Evolutionary conservation across 1,284 basidiomycete genomes (phyloP).

Genomic region (Ceratobasidium sp.): DNA sequence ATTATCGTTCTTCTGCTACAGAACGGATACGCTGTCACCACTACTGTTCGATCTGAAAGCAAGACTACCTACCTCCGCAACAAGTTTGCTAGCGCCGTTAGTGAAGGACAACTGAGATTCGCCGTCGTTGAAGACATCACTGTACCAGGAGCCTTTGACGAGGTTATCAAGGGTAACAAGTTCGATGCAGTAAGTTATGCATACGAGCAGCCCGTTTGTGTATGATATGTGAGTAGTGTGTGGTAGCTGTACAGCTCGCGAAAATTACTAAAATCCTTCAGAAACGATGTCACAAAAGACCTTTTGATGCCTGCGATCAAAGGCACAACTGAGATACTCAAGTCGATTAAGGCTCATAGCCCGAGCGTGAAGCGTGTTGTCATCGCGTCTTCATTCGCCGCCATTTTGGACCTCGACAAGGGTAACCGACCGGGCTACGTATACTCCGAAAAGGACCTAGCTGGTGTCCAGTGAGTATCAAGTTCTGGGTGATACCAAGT

Average conservation of each 20-base stretch:
- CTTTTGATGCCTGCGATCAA: conserved; percentile 58
- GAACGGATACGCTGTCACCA: conserved; percentile 24
- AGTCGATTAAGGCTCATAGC: conserved; percentile 49
- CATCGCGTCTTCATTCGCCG: conserved; percentile 58
- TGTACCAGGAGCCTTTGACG: conserved; percentile 44
- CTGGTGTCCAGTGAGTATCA: conserved; percentile 41
- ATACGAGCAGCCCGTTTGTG: conserved; percentile 38
- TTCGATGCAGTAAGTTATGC: conserved; percentile 44
- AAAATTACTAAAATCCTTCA: not conserved
- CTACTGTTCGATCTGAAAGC: conserved; percentile 42
- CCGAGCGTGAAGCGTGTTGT: conserved; percentile 55
- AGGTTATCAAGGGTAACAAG: conserved; percentile 42
- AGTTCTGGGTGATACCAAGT: not conserved
- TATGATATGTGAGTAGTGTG: not conserved
- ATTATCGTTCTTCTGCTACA: conserved; percentile 30
- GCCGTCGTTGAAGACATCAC: conserved; percentile 42
- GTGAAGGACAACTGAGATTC: conserved; percentile 31
- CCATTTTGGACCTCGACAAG: conserved; percentile 46
- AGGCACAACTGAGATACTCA: conserved; percentile 57
- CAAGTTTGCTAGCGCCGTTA: conserved; percentile 28
- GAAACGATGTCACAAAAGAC: conserved; percentile 47
- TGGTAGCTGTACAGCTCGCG: not conserved
- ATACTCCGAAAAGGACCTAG: conserved; percentile 42
- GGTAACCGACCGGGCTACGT: conserved; percentile 43
- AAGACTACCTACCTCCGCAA: conserved; percentile 41